Conservation (phyloP, 345 rosid species). For the Syzygium aqueum region DNA sequence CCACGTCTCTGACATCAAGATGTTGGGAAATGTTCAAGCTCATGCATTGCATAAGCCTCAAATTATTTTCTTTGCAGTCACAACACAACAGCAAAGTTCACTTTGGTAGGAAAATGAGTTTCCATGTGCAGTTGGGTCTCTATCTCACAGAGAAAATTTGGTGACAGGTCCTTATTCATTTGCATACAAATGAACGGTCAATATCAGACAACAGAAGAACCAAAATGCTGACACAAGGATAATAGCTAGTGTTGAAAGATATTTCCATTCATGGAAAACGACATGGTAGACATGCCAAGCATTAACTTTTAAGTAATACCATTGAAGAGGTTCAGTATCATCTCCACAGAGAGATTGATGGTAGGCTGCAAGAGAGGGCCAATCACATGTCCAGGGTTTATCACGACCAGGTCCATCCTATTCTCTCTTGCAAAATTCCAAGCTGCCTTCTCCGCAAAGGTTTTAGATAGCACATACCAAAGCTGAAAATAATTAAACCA, state of each 20-base stretch:
- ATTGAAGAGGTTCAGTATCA: not conserved
- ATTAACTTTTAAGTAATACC: not conserved
- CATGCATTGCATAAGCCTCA: not conserved
- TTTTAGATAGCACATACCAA: constrained; percentile 35
- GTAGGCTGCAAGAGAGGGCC: constrained; percentile 40
- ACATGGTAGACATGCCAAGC: not conserved
- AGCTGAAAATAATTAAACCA: constrained; percentile 3
- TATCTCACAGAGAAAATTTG: not conserved
- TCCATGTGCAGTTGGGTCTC: not conserved
- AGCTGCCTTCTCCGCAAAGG: constrained; percentile 38
- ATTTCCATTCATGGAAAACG: not conserved
- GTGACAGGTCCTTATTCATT: not conserved
- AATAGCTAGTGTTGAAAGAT: not conserved
- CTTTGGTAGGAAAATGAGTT: not conserved
- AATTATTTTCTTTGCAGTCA: not conserved
- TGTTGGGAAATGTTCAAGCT: constrained; percentile 1
- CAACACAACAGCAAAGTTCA: not conserved
- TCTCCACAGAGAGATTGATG: constrained; percentile 8
- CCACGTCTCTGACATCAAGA: constrained; percentile 13
- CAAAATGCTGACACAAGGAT: not conserved
- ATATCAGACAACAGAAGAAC: not conserved
- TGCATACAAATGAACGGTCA: not conserved
- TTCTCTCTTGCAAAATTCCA: constrained; percentile 31
- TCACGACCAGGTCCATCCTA: constrained; percentile 27
- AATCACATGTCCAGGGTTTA: constrained; percentile 26